Evolutionary conservation across 2,329 filamentous ascomycete species (phyloP), one percentile per base, ranked within the genome.

Genomic region (Aphanoascus verrucosus): DNA sequence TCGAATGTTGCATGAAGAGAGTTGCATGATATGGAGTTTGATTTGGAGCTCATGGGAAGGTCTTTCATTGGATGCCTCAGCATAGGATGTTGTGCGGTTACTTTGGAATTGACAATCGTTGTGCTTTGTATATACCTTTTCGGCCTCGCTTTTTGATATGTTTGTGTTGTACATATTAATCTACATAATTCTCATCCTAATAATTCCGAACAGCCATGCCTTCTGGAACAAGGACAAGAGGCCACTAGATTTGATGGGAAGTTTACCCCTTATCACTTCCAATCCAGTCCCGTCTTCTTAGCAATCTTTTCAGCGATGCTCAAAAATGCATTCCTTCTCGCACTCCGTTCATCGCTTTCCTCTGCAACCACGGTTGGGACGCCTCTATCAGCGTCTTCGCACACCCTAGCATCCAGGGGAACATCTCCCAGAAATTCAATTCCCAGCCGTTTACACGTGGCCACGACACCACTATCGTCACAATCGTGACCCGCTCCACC

Each of bases 331-430:
- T 75, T 72, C 0, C 86, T 84, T 60, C 87, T 80, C 32, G 80
- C 77, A 61, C 88, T 89, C 1, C 82, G 67, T 19, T 66, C 64
- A 31, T 64, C 66, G 7, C 59, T 76, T 6, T 91, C 88, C 67
- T 94, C 88, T 1, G 88, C 80, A 1, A 95, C 88, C 0, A 97
- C 86, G 0, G 90, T 96, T 3, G 93, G 93, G 67, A 85, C 88
- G 0, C 93, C 93, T 17, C 79, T 75, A 68, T 95, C 88, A 1
- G 87, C 88, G 68, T 96, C 88, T 53, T 88, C 85, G 55, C 89
- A 94, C 19, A 97, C 94, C 49, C 76, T 81, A 3, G 86, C 82
- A 67, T 97, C 88, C 47, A 98, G 75, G 5, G 91, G 91, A 40
- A 98, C 84, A 66, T 96, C 86, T 1, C 88, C 91, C 2, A 98